Base-by-base conservation (phyloP, 768 basidiomycete species). In the Podaxis sp. region DNA sequence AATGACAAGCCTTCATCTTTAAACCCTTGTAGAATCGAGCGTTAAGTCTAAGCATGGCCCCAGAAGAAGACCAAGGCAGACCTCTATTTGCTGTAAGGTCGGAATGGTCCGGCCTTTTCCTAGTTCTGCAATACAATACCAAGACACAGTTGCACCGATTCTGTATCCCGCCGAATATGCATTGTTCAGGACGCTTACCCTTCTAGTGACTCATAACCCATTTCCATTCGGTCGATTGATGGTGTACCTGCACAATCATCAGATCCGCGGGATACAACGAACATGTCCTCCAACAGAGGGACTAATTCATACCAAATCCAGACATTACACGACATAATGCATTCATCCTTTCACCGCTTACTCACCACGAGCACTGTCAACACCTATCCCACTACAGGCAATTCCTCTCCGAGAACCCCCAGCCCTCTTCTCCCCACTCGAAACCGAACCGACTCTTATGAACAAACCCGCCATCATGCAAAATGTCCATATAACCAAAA, bases 271-370 rank as follows among this genome's bases (percentile, higher is more conserved):
- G 99, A 79, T 87, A 87, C 77, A 94, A 88, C 65, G 75, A 81
- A 19, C 82, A 96, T 33, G 95, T 90, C 9, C 84, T 99, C 57
- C 84, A 90, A 99, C 97, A 0, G 93, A 96, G 74, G 80, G 78
- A 40, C 86, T 99, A 68, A 96, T 99, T 66, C 83, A 89, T 28
- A 79, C 90, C 75, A 99, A 99, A 72, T 95, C 96, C 5, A 95
- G 93, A 1, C 97, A 99, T 72, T 99, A 98, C 71, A 91, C 95
- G 56, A 95, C 96, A 67, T 99, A 97, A 96, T 95, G 5, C 22
- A n/a, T 24, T 36, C 19, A 26, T 52, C 8, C 4, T 42, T 7
- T 51, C 28, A 30, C 6, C 28, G 0, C 28, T 30, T n/a, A 9
- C 28, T 42, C 28, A 1, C 28, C 28, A 30, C 28, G 22, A 51